Evolutionary conservation across 2,329 filamentous ascomycete species (phyloP), one percentile per base, ranked within the genome.

Genomic region (Trichoderma atroviride): DNA sequence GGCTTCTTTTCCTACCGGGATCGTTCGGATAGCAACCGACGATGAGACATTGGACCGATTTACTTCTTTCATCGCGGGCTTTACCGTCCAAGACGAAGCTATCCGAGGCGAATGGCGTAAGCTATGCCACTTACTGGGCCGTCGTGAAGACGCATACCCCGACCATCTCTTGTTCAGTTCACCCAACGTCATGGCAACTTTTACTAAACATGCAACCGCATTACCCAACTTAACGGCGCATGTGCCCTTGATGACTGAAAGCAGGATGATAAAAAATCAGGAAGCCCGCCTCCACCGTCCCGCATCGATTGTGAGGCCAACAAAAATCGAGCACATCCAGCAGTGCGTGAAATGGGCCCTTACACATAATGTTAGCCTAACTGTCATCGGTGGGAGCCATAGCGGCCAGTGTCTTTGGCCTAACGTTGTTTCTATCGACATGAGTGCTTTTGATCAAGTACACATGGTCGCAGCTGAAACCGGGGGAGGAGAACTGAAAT

Each of bases 371-470:
- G 31, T 81, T 1, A 73, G 82, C 55, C 75, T 89, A 65, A 86
- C 84, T 0, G 76, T 90, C 33, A 16, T 90, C n/a, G 83, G 87
- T 10, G 88, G 89, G 0, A 81, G 88, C 14, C 88, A 91, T 73
- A 87, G 88, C 72, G 85, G 83, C 9, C 86, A 91, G 61, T 90
- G 87, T 75, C 72, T 87, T 53, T 79, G 78, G 81, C 76, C 84
- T 2, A 81, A 84, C 65, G 81, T 87, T 19, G 83, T 89, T 52
- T 74, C 87, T 0, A 73, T 91, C 29, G 86, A 90, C 71, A 89
- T 91, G 87, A 64, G 78, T 16, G 81, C 82, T 14, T 89, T 91
- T 75, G 65, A 86, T 69, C 72, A 83, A 72, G 74, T 89, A 52
- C 76, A 86, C 50, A 75, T 89, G 70, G 24, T 83, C 69, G 68